A percentile compares a stretch with the other conserved stretches of the same genome.
Evolutionary conservation across 768 basidiomycete genomes (phyloP).

Genomic region (Lentinula lateritia): DNA sequence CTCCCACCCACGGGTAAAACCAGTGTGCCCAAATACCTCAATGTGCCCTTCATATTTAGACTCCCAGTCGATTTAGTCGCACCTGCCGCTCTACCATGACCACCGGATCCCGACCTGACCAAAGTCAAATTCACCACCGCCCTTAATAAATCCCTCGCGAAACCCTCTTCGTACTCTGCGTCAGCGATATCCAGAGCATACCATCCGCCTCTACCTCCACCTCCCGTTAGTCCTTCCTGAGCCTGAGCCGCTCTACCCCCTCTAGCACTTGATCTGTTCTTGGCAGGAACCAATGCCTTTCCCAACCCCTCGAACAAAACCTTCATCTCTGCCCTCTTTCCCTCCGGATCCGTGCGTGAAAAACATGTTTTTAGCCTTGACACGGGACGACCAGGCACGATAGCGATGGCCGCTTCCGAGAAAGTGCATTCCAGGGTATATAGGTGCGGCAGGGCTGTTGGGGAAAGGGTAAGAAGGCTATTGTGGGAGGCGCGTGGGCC

Average conservation of each 20-base stretch:
- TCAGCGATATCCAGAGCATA: slow-evolving; percentile 59
- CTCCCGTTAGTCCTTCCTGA: not conserved
- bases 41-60: slow-evolving; percentile 16
- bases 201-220: slow-evolving; percentile 25
- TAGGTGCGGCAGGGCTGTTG: slow-evolving; percentile 40
- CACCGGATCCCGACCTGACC: not conserved
- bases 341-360: slow-evolving; percentile 40
- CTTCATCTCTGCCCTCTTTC: slow-evolving; percentile 49
- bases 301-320: slow-evolving; percentile 26
- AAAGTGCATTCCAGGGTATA: slow-evolving; percentile 63
- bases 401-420: slow-evolving; percentile 51
- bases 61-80: slow-evolving; percentile 15
- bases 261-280: not conserved
- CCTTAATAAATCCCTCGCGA: slow-evolving; percentile 48
- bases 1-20: slow-evolving; percentile 53
- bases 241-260: not conserved
- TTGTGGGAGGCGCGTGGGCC: slow-evolving; percentile 12
- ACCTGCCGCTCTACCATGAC: slow-evolving; percentile 14
- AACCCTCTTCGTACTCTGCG: slow-evolving; percentile 47
- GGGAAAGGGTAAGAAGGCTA: slow-evolving; percentile 12
- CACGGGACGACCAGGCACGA: slow-evolving; percentile 55
- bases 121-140: slow-evolving; percentile 23
- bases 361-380: slow-evolving; percentile 66
- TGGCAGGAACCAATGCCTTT: not conserved
- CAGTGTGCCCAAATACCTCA: slow-evolving; percentile 60